Evolutionary conservation across 306 rosid species (phyloP).

Genomic region (Echinosophora koreensis): DNA sequence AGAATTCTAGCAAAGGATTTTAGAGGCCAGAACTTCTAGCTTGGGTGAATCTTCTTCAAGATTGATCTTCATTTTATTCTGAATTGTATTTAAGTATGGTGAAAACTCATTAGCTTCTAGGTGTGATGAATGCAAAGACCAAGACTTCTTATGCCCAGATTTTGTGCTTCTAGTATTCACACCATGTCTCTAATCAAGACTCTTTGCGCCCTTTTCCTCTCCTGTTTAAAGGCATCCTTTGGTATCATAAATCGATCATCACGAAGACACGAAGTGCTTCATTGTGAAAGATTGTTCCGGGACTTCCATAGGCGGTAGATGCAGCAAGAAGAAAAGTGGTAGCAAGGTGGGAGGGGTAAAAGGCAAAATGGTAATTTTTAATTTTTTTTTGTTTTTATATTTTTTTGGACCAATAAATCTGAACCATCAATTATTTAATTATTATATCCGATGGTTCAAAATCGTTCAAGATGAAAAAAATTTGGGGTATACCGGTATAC

Average conservation of each 20-base stretch:
- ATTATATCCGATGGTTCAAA: too few relatives aligned
- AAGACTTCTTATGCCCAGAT: slow-evolving; percentile 64
- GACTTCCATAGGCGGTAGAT: too few relatives aligned
- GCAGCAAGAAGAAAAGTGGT: too few relatives aligned
- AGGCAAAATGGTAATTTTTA: too few relatives aligned
- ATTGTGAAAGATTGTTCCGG: background rate
- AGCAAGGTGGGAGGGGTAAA: too few relatives aligned
- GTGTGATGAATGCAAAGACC: slow-evolving; percentile 57
- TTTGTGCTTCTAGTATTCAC: slow-evolving; percentile 54
- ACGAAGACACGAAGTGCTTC: slow-evolving; percentile 59
- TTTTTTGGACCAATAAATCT: too few relatives aligned
- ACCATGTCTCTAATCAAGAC: slow-evolving; percentile 54
- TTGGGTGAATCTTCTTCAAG: slow-evolving; percentile 51
- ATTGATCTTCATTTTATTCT: slow-evolving; percentile 51
- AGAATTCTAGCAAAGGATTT: slow-evolving; percentile 47
- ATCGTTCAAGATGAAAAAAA: too few relatives aligned
- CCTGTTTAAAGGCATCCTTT: slow-evolving; percentile 59
- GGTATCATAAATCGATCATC: slow-evolving; percentile 64
- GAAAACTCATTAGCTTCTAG: slow-evolving; percentile 57
- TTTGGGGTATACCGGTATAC: too few relatives aligned
- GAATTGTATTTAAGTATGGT: slow-evolving; percentile 52
- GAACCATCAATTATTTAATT: too few relatives aligned
- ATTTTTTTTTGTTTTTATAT: too few relatives aligned
- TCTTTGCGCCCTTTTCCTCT: slow-evolving; percentile 58
- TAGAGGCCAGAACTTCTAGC: slow-evolving; percentile 46